Base-by-base conservation (phyloP, 331 rosid genomes). In the Cucumis variabilis region DNA sequence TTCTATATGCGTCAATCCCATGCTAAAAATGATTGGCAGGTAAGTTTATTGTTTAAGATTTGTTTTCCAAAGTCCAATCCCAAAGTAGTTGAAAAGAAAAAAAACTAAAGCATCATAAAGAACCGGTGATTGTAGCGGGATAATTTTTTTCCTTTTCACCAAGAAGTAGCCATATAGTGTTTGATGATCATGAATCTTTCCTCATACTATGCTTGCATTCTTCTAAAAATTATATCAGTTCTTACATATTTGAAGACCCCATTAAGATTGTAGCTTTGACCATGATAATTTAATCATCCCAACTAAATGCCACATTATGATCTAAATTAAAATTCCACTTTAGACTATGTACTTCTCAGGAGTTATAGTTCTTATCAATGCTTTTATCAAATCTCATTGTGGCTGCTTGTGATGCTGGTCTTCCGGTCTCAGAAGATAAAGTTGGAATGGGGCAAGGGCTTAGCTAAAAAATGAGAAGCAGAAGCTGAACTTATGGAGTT, bases 401-500 rank as follows among this genome's bases (percentile, higher is more conserved):
- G 9, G 13, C 68, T 79, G 84, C 44, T 75, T 62, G 75, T 67
- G n/a, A 30, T 80, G 25, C n/a, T 85, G n/a, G 12, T 37, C 87
- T 86, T 63, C 17, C n/a, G n/a, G 3, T 85, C 58, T 62, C 88
- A 95, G 99, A 98, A 95, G 91, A 94, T 55, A 60, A 92, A 90
- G 87, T 91, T 95, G 91, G 98, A 97, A 93, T 97, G 98, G 98
- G 98, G 98, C 65, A 95, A 94, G 90, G 99, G 98, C 79, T 93
- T 97, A 91, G 95, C 99, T 88, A 98, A 93, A 91, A 97, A 94
- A 94, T 91, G 96, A 89, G 98, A 96, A 91, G 96, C 91, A 83
- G 98, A 97, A 90, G 95, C 93, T 75, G 94, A 82, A 89, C 85
- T 92, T 60, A 90, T 94, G 92, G 99, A 94, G n/a, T n/a, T n/a